Conservation (phyloP, 768 basidiomycete genomes). For the Dacryopinax spathularia region DNA sequence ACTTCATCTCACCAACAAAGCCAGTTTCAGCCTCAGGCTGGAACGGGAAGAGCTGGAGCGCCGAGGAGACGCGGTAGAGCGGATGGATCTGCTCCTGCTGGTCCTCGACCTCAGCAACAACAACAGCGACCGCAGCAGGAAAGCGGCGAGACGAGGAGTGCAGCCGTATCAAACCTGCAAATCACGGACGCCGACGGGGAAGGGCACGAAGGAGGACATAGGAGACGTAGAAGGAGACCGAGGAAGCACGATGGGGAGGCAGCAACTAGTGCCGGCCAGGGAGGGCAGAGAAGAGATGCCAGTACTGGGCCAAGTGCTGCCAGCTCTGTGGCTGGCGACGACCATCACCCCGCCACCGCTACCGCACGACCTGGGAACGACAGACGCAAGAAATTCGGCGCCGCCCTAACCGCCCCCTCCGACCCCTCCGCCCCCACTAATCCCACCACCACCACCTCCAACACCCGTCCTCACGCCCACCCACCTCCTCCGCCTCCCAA, state of each 20-base stretch:
- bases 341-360: not conserved
- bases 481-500: not conserved
- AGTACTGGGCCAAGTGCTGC: not conserved
- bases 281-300: not conserved
- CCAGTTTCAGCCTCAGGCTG: not conserved
- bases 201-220: not conserved
- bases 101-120: not conserved
- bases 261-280: too few relatives aligned
- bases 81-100: not conserved
- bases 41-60: not conserved
- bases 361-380: not conserved
- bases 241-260: not conserved
- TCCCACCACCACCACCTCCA: not conserved
- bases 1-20: not conserved
- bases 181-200: not conserved
- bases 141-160: too few relatives aligned
- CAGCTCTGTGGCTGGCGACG: not conserved
- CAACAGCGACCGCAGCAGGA: too few relatives aligned
- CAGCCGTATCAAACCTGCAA: not conserved
- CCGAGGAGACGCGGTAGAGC: conserved; percentile 2
- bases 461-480: not conserved
- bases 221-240: not conserved
- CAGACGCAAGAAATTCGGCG: not conserved
- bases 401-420: not conserved
- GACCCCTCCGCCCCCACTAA: not conserved